phyloP scores from a whole-genome alignment of 441 rosid species.

The Euphorbia schlechtendalii region DNA sequence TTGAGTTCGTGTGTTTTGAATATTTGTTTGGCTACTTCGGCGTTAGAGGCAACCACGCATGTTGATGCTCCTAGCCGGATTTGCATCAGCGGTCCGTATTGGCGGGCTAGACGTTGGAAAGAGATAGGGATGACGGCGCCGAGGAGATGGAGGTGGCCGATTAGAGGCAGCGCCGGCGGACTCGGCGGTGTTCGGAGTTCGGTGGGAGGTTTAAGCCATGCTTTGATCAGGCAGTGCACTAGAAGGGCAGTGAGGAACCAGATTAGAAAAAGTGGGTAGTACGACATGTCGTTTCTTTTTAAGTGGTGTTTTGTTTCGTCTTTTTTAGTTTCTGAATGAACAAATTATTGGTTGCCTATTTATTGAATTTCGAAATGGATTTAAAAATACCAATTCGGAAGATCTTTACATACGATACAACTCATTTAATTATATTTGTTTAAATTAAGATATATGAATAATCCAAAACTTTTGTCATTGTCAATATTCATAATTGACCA shows the following conservation, averaged over 20 bases:
- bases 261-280: slow-evolving; percentile 22
- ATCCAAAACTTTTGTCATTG: not conserved
- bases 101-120: slow-evolving; percentile 45
- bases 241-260: slow-evolving; percentile 28
- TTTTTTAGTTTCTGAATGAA: not conserved
- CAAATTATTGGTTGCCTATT: not conserved
- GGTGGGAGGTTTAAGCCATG: slow-evolving; percentile 8
- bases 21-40: slow-evolving; percentile 34
- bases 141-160: slow-evolving; percentile 67
- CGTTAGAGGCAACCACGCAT: slow-evolving; percentile 48
- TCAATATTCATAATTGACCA: not conserved
- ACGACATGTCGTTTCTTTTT: slow-evolving; percentile 13
- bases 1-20: slow-evolving; percentile 36
- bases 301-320: slow-evolving; percentile 7
- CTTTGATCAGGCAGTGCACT: slow-evolving; percentile 31
- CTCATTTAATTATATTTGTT: not conserved
- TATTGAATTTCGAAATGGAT: not conserved
- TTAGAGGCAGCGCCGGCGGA: slow-evolving; percentile 56
- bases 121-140: slow-evolving; percentile 47
- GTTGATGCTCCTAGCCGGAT: slow-evolving; percentile 54
- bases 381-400: not conserved
- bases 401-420: not conserved
- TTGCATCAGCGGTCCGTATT: slow-evolving; percentile 58
- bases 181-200: slow-evolving; percentile 34
- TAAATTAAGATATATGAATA: not conserved